These are phyloP conservation scores for Mesotaenium endlicherianum DNA, from an alignment of 139 green algal genomes.

Conservation along the genomic window DNA sequence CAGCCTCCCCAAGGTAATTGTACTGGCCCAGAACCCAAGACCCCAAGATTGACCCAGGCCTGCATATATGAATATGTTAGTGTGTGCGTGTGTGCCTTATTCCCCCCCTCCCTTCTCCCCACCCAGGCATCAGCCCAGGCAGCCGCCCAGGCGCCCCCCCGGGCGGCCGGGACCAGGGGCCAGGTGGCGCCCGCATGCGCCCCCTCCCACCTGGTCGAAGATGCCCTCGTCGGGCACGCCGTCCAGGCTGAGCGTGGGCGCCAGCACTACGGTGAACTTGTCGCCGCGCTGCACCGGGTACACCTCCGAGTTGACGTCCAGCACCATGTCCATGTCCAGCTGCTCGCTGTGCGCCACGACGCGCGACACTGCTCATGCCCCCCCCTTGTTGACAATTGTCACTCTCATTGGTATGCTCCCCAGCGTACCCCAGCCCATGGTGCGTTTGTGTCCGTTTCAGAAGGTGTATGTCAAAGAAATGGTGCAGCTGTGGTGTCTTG, in stretches of 20 bases:
- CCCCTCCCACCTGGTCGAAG: slow-evolving; percentile 53
- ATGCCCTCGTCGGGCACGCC: slow-evolving; percentile 32
- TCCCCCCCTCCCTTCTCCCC: not conserved
- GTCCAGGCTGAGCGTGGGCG: slow-evolving; percentile 74
- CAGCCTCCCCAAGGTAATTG: not conserved
- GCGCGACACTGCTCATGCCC: slow-evolving; percentile 85
- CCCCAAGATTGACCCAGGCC: no score
- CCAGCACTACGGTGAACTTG: slow-evolving; percentile 82
- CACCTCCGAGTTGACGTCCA: slow-evolving; percentile 92
- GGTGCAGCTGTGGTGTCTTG: not conserved
- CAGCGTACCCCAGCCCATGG: no score
- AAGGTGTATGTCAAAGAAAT: not conserved
- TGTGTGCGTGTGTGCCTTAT: no score
- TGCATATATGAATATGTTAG: no score
- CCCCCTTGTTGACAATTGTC: no score
- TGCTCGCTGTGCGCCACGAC: slow-evolving; percentile 72
- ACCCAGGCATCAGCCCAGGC: not conserved
- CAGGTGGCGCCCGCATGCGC: no score
- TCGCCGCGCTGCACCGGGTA: slow-evolving; percentile 81
- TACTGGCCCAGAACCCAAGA: no score
- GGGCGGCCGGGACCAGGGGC: no score
- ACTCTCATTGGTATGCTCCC: no score
- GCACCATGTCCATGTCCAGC: slow-evolving; percentile 86
- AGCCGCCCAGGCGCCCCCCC: no score
- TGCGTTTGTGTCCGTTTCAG: not conserved